Evolutionary conservation across 2,329 filamentous ascomycete genomes (phyloP).

Genomic region (Trichoderma sp.): DNA sequence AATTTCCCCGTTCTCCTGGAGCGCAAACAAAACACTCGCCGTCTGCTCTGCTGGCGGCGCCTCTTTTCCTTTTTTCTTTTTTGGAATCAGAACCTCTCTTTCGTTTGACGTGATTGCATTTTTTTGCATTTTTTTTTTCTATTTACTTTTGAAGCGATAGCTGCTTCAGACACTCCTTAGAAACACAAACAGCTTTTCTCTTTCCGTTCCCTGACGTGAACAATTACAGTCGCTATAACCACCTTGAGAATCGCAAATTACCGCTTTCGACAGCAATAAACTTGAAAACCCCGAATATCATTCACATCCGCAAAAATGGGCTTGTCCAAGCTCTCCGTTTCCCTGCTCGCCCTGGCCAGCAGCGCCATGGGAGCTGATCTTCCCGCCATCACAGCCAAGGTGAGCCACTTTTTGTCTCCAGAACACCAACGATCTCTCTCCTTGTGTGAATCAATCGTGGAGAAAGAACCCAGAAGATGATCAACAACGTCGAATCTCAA

Average conservation of each 20-base stretch:
- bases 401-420: constrained; percentile 36
- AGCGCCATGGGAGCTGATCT: constrained; percentile 48
- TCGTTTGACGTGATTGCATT: constrained; percentile 8
- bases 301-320: constrained; percentile 36
- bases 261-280: not conserved
- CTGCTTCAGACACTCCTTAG: constrained; percentile 33
- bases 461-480: not conserved
- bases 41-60: constrained; percentile 3
- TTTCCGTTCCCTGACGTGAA: constrained; percentile 3
- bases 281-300: constrained; percentile 13
- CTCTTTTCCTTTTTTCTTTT: not conserved
- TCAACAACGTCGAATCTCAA: not conserved
- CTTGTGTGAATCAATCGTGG: not conserved
- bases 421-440: not conserved
- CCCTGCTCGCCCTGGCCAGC: constrained; percentile 46
- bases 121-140: constrained; percentile 25
- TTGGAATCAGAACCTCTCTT: constrained; percentile 14
- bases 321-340: constrained; percentile 36
- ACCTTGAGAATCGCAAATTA: not conserved
- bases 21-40: constrained; percentile 24
- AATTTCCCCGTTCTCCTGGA: constrained; percentile 22
- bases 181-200: constrained; percentile 17
- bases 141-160: constrained; percentile 29
- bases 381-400: constrained; percentile 70
- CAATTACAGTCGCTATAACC: constrained; percentile 21